These are phyloP conservation scores for Cyamopsis tetragonoloba DNA, from an alignment of 306 rosid genomes.

Conservation along the genomic window DNA sequence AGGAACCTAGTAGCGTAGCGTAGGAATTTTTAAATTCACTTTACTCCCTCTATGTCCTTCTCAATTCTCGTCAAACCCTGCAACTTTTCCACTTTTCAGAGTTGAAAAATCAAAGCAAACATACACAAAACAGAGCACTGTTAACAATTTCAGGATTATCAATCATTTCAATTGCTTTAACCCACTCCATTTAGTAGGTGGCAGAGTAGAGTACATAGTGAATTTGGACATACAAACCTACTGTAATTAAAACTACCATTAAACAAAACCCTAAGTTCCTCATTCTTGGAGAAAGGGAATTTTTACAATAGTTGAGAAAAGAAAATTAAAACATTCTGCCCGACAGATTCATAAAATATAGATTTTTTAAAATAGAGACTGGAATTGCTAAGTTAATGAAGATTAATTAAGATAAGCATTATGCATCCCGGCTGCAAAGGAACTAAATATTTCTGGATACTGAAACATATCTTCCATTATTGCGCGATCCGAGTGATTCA, in stretches of 20 bases:
- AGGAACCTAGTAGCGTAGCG: too few species aligned
- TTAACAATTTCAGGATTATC: background rate
- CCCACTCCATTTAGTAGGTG: background rate
- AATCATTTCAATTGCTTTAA: background rate
- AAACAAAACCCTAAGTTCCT: constrained; percentile 23
- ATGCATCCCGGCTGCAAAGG: constrained; percentile 46
- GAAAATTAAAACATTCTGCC: too few species aligned
- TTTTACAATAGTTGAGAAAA: too few species aligned
- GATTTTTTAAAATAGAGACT: too few species aligned
- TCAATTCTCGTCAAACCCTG: too few species aligned
- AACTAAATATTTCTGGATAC: constrained; percentile 44
- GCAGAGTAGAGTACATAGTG: background rate
- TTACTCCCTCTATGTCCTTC: constrained; percentile 17
- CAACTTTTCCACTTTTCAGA: background rate
- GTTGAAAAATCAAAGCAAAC: background rate
- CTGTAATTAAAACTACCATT: background rate
- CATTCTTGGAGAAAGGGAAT: background rate
- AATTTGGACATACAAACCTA: constrained; percentile 12
- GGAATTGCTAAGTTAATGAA: too few species aligned
- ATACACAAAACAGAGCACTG: background rate
- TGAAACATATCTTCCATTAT: constrained; percentile 43
- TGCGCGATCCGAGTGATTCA: constrained; percentile 25
- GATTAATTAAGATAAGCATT: constrained; percentile 30
- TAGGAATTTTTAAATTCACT: too few species aligned
- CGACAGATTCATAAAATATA: too few species aligned